These are phyloP conservation scores for Solanum hybrid DNA, from an alignment of 305 asterid genomes.

Conservation along the genomic window DNA sequence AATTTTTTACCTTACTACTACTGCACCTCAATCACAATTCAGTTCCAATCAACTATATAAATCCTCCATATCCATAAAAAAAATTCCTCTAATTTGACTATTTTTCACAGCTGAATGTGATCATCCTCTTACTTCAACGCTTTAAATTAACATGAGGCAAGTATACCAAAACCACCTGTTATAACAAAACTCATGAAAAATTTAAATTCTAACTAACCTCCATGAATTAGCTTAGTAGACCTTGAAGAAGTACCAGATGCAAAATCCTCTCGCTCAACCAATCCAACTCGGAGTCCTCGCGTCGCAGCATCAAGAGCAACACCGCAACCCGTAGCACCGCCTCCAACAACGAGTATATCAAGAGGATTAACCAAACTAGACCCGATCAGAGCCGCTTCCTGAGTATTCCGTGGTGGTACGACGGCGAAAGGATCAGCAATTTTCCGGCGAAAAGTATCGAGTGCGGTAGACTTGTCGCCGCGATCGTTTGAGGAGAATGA, in stretches of 20 bases:
- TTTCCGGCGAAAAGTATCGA: constrained; percentile 31
- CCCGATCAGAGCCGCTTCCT: constrained; percentile 65
- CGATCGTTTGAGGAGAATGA: constrained; percentile 56
- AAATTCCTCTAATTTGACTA: neutral
- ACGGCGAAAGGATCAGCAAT: constrained; percentile 53
- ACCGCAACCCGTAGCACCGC: constrained; percentile 94
- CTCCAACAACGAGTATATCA: constrained; percentile 81
- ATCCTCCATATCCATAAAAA: neutral
- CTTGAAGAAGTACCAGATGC: constrained; percentile 91
- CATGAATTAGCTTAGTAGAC: constrained; percentile 92
- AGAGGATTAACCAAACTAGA: constrained; percentile 59
- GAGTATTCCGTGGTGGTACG: constrained; percentile 56
- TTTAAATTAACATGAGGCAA: neutral
- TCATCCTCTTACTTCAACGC: neutral
- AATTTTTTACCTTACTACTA: neutral
- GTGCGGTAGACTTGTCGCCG: constrained; percentile 23
- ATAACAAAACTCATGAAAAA: neutral
- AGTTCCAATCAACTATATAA: neutral
- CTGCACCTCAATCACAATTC: neutral
- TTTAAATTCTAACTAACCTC: constrained; percentile 59
- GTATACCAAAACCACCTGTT: neutral
- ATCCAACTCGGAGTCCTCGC: constrained; percentile 92
- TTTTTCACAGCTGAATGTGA: neutral
- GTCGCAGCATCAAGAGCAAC: constrained; percentile 84
- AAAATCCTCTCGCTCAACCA: constrained; percentile 90